These are phyloP conservation scores for Cutaneotrichosporon curvatum DNA, from an alignment of 1,284 basidiomycete species.

Conservation along the genomic window DNA sequence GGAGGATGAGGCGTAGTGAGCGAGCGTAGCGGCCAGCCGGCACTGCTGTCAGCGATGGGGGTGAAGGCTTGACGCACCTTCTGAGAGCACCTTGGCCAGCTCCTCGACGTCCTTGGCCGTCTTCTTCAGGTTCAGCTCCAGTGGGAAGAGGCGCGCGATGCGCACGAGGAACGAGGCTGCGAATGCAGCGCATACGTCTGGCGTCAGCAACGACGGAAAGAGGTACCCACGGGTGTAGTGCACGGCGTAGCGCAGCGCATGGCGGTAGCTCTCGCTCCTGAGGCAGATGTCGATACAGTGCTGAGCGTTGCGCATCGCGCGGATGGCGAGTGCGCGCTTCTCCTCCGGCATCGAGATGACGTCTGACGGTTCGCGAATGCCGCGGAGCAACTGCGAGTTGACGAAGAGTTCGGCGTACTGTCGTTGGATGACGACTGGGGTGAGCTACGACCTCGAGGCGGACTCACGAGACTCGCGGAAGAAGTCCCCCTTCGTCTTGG, in stretches of 20 bases:
- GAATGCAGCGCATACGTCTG: constrained; percentile 86
- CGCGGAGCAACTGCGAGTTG: constrained; percentile 45
- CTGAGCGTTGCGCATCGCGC: constrained; percentile 47
- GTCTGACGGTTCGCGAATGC: constrained; percentile 42
- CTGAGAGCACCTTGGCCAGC: constrained; percentile 63
- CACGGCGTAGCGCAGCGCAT: constrained; percentile 72
- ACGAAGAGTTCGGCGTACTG: constrained; percentile 46
- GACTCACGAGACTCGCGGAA: constrained; percentile 40
- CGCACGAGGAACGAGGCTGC: constrained; percentile 81
- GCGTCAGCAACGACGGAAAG: constrained; percentile 29
- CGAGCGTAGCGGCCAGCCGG: constrained; percentile 82
- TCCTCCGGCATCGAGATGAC: constrained; percentile 43
- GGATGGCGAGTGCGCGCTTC: constrained; percentile 41
- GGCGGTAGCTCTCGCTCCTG: constrained; percentile 56
- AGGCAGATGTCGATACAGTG: constrained; percentile 43
- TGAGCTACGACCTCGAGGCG: constrained; percentile 2
- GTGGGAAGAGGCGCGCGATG: constrained; percentile 74
- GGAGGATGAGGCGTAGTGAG: constrained; percentile 77
- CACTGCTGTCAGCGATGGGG: constrained; percentile 49
- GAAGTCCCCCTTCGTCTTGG: constrained; percentile 40
- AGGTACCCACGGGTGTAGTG: constrained; percentile 48
- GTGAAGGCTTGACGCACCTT: constrained; percentile 52
- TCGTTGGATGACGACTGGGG: constrained; percentile 32
- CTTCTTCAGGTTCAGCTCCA: constrained; percentile 68
- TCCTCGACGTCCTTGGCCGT: constrained; percentile 71